Percentiles rank a stretch among this genome's conserved stretches.
phyloP scores from a whole-genome alignment of 139 green algal genomes.

The Edaphochlamys debaryana region DNA sequence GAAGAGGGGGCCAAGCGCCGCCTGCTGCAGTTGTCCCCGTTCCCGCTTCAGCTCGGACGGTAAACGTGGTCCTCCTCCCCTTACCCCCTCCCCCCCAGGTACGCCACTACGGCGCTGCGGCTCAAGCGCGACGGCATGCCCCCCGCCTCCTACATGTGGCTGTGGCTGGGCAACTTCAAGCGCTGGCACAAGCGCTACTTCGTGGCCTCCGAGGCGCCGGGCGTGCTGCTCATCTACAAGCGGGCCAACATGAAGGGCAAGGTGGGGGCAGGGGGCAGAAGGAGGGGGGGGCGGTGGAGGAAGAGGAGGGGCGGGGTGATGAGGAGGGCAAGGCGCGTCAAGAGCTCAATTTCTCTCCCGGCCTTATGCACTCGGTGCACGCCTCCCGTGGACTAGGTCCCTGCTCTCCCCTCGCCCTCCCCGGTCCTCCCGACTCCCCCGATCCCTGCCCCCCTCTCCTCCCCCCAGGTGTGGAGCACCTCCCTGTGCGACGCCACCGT shows the following conservation, averaged over 20 bases:
- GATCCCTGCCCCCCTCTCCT: neutral
- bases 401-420: too few species aligned
- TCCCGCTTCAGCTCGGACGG: too few species aligned
- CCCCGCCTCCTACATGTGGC: constrained; percentile 59
- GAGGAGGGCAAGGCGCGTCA: neutral
- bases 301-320: neutral
- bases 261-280: neutral
- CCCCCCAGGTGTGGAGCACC: constrained; percentile 47
- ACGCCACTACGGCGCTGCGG: constrained; percentile 21
- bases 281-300: too few species aligned
- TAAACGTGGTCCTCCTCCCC: too few species aligned
- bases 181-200: constrained; percentile 57
- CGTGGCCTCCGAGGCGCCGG: constrained; percentile 50
- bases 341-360: neutral
- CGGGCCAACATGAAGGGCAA: constrained; percentile 61
- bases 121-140: constrained; percentile 42
- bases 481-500: constrained; percentile 38
- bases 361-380: too few species aligned
- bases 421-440: too few species aligned
- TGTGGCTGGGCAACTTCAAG: constrained; percentile 64
- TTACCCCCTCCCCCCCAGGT: neutral
- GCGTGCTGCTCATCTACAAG: constrained; percentile 65
- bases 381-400: too few species aligned
- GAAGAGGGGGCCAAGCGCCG: too few species aligned
- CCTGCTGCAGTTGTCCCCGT: too few species aligned